Conservation (phyloP, 805 yeast species). For the Hanseniaspora guilliermondii region DNA sequence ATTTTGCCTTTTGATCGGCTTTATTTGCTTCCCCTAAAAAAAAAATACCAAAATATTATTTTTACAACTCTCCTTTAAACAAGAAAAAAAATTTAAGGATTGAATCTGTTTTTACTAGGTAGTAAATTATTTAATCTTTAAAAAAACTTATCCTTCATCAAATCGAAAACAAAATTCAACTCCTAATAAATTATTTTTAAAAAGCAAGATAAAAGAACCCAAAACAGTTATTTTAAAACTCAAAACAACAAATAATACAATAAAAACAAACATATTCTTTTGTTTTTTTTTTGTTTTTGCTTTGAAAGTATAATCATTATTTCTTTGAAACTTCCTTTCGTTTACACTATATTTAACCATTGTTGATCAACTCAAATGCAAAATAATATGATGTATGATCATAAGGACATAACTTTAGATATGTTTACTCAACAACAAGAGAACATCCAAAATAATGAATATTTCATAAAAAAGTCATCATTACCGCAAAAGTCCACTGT, state of each 20-base stretch:
- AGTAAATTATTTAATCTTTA: too few species aligned
- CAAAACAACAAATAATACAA: too few species aligned
- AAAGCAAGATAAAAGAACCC: neutral
- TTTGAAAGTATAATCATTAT: too few species aligned
- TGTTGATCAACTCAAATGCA: neutral
- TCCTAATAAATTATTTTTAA: too few species aligned
- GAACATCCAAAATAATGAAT: neutral
- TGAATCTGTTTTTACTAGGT: too few species aligned
- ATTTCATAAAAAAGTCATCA: neutral
- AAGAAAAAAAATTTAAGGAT: too few species aligned
- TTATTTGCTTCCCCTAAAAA: too few species aligned
- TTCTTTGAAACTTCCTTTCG: too few species aligned
- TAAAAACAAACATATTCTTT: too few species aligned
- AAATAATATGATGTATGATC: neutral
- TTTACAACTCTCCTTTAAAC: neutral
- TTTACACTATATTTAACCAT: neutral
- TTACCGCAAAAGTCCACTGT: conserved; percentile 12
- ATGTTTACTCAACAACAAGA: conserved; percentile 9
- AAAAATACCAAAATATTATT: neutral
- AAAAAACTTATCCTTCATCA: too few species aligned
- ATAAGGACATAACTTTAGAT: conserved; percentile 1
- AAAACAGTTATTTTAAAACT: neutral
- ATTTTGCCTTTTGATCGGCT: too few species aligned
- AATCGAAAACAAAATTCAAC: too few species aligned
- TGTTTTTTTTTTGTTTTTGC: neutral